Evolutionary conservation across 1,284 basidiomycete species (phyloP), one percentile per base, ranked within the genome.

Genomic region (Cutaneotrichosporon cyanovorans): DNA sequence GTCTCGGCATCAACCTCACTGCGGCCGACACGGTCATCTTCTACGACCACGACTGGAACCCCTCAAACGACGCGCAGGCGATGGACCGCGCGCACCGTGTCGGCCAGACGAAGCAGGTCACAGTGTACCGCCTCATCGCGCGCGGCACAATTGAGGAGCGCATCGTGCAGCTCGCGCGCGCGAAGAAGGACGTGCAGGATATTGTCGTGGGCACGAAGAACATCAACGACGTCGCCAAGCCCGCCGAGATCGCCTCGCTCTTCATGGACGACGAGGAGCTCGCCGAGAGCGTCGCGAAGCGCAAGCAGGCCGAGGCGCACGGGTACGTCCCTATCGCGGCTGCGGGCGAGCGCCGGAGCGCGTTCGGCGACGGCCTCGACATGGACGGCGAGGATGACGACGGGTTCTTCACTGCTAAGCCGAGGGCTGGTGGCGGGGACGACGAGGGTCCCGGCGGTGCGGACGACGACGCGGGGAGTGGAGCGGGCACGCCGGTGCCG

Each of bases 61-160:
- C 92, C 14, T 93, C 89, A 22, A 98, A 98, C 66, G 95, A 99
- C 69, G 89, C 91, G 34, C 95, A 99, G 71, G 95, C 95, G 11
- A 99, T 99, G 95, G 95, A 98, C 67, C 87, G 95, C 62, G 95
- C 95, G 16, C 95, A 99, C 75, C 89, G 95, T 64, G 79, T 99
- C 12, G 95, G 95, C 31, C 95, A 99, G 74, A 98, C 92, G 11
- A 87, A 91, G 53, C 95, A 99, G 75, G 95, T 99, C 48, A 98
- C 93, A 1, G 93, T 99, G 5, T 99, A 98, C 71, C 85, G 95
- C 33, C 77, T 99, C 45, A 95, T 99, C 34, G 63, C 68, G 21
- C 87, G 83, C 65, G 92, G 92, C 12, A 98, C 95, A 0, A 97
- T 99, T 65, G 95, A 99, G 69, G 93, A 99, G 72, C 89, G 95